Evolutionary conservation across 257 asterid genomes (phyloP).

Genomic region (Salvia splendens): DNA sequence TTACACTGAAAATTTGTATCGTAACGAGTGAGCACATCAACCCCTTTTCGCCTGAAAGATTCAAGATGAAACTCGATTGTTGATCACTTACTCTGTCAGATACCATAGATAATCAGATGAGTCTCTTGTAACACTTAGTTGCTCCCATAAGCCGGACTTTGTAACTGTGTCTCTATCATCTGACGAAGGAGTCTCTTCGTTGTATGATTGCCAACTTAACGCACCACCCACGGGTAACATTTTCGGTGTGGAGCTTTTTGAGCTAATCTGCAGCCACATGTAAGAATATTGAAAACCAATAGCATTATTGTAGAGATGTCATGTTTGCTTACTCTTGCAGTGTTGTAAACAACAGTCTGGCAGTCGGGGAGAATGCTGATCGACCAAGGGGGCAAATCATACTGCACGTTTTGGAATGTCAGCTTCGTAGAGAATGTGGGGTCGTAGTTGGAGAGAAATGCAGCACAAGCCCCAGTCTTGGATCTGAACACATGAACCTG

Average conservation of each 20-base stretch:
- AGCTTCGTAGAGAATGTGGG: conserved; percentile 52
- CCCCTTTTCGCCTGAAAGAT: background rate
- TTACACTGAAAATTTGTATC: conserved; percentile 46
- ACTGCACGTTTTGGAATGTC: conserved; percentile 59
- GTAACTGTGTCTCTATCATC: conserved; percentile 54
- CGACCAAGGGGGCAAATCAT: conserved; percentile 92
- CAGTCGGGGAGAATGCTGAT: conserved; percentile 95
- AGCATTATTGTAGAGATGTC: background rate
- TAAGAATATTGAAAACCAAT: background rate
- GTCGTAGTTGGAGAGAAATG: conserved; percentile 82
- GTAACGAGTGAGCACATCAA: background rate
- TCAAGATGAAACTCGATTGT: background rate
- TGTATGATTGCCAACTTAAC: conserved; percentile 72
- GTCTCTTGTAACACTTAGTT: conserved; percentile 72
- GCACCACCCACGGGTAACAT: conserved; percentile 54
- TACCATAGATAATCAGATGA: conserved; percentile 88
- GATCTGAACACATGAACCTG: conserved; percentile 81
- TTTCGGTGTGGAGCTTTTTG: conserved; percentile 51
- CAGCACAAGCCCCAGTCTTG: conserved; percentile 79
- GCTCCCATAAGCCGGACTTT: conserved; percentile 71
- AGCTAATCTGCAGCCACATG: conserved; percentile 51
- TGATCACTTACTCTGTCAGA: conserved; percentile 71
- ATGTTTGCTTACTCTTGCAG: conserved; percentile 66
- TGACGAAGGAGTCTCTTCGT: conserved; percentile 68
- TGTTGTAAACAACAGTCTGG: conserved; percentile 78